These are phyloP conservation scores for Neurospora sp. DNA, from an alignment of 495 filamentous ascomycete genomes.

Conservation along the genomic window DNA sequence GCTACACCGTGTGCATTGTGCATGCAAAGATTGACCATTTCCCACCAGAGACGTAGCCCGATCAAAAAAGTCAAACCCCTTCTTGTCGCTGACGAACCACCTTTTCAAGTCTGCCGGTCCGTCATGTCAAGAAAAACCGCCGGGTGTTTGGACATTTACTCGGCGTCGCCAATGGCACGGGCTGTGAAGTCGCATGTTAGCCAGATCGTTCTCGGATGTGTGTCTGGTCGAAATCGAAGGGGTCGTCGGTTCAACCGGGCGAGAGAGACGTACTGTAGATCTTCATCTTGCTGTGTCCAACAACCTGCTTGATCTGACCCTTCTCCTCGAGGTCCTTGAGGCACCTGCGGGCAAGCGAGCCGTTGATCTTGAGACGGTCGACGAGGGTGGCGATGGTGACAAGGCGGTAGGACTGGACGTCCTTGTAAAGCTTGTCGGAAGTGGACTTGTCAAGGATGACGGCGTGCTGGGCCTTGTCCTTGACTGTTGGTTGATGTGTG, in stretches of 20 bases:
- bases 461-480: constrained; percentile 99
- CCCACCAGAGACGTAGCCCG: constrained; percentile 23
- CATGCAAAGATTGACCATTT: constrained; percentile 16
- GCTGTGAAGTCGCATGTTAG: constrained; percentile 37
- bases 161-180: constrained; percentile 49
- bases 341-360: constrained; percentile 81
- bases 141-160: constrained; percentile 35
- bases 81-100: constrained; percentile 21
- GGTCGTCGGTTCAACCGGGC: background rate
- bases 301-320: constrained; percentile 97
- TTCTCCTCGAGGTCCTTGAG: constrained; percentile 93
- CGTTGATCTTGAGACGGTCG: constrained; percentile 99
- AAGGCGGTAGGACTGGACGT: constrained; percentile 99
- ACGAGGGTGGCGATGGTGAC: constrained; percentile 98
- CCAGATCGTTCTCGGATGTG: background rate
- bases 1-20: background rate
- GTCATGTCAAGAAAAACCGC: constrained; percentile 17
- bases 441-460: constrained; percentile 70
- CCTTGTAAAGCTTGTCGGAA: constrained; percentile 90
- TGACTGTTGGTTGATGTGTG: constrained; percentile 52
- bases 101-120: constrained; percentile 17
- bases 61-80: constrained; percentile 21
- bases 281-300: constrained; percentile 90
- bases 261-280: constrained; percentile 78
- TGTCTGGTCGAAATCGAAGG: background rate